These are phyloP conservation scores for Kuraishia borneana DNA, from an alignment of 805 yeast genomes.

Conservation along the genomic window DNA sequence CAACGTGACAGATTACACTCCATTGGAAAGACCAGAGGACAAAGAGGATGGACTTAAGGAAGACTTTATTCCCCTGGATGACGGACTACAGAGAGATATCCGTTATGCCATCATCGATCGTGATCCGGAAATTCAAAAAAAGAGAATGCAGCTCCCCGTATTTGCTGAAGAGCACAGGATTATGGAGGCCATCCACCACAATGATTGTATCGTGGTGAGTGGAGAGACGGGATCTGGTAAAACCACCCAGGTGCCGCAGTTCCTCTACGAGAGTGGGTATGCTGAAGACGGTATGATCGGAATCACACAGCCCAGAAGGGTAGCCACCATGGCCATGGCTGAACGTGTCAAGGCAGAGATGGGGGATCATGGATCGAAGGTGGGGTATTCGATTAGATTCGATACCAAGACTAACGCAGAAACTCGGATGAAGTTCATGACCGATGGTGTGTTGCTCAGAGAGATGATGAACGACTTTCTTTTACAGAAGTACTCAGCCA, in stretches of 20 bases:
- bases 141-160: constrained; percentile 73
- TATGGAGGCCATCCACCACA: constrained; percentile 92
- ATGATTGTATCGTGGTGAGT: constrained; percentile 82
- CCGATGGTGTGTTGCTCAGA: constrained; percentile 86
- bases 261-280: constrained; percentile 85
- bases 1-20: constrained; percentile 42
- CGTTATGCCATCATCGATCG: constrained; percentile 61
- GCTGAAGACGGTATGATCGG: constrained; percentile 96
- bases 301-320: constrained; percentile 90
- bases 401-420: constrained; percentile 54
- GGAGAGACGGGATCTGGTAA: constrained; percentile 99
- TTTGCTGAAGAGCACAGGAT: constrained; percentile 82
- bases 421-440: constrained; percentile 80
- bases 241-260: constrained; percentile 97
- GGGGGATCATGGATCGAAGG: constrained; percentile 59
- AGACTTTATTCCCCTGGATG: constrained; percentile 46
- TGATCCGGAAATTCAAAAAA: constrained; percentile 50
- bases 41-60: constrained; percentile 62
- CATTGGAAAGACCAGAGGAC: constrained; percentile 59
- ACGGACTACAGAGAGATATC: constrained; percentile 42
- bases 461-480: constrained; percentile 88
- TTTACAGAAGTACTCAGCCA: constrained; percentile 70
- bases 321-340: constrained; percentile 90
- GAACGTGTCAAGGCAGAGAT: constrained; percentile 66
- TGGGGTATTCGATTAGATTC: constrained; percentile 76